phyloP scores from a whole-genome alignment of 148 eudicot species.

The Mesembryanthemum crystallinum region DNA sequence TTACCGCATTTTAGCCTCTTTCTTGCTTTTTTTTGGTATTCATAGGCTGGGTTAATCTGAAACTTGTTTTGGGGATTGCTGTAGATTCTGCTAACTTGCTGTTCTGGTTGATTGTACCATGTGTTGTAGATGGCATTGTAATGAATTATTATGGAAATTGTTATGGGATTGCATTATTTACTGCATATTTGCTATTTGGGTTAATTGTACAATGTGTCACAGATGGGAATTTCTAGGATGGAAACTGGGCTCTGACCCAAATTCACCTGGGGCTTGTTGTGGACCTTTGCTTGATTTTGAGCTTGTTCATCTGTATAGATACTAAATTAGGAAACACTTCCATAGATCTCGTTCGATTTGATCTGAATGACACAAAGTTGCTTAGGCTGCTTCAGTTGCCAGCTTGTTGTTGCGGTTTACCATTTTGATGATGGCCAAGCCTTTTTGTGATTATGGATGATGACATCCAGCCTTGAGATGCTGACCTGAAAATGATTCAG shows the following conservation, averaged over 20 bases:
- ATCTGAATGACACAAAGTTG: not conserved
- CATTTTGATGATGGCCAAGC: not conserved
- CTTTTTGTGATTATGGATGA: not conserved
- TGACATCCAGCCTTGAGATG: not conserved
- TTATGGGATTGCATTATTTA: not conserved
- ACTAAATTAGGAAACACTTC: not conserved
- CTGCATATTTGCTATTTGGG: not conserved
- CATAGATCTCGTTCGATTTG: not conserved
- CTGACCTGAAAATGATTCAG: constrained; percentile 5
- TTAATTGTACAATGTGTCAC: not conserved
- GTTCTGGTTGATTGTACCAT: not conserved
- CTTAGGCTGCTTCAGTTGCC: not conserved
- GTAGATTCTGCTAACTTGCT: not conserved
- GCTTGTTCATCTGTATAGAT: not conserved
- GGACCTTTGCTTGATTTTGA: not conserved
- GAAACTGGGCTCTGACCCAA: not conserved
- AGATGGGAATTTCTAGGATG: not conserved
- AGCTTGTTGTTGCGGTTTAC: not conserved
- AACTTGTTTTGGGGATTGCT: not conserved
- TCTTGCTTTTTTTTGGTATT: not conserved
- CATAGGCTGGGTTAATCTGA: not conserved
- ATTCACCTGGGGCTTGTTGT: not conserved
- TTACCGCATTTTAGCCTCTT: too few species aligned
- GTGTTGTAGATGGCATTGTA: not conserved
- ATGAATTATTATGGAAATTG: not conserved